A percentile compares a stretch with the other conserved stretches of the same genome.
phyloP scores from a whole-genome alignment of 2,329 filamentous ascomycete species.

The Cucurbitaria berberidis region DNA sequence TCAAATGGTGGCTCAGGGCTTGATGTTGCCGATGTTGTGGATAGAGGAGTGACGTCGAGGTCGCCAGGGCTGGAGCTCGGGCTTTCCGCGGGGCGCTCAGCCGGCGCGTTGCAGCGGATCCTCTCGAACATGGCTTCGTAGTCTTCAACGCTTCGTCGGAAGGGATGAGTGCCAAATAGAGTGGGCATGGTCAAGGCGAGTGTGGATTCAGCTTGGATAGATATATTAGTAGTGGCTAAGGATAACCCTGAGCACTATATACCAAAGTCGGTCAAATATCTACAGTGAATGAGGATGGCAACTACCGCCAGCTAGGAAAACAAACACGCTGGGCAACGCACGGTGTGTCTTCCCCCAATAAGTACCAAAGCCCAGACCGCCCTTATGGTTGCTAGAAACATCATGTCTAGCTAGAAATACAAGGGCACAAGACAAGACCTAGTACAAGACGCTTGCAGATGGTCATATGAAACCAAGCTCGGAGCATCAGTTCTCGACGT shows the following conservation, averaged over 20 bases:
- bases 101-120: conserved; percentile 3
- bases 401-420: background rate
- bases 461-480: background rate
- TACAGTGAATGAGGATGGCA: conserved; percentile 23
- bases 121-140: conserved; percentile 12
- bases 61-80: conserved; percentile 10
- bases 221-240: conserved; percentile 11
- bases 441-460: background rate
- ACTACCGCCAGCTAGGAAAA: conserved; percentile 10
- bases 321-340: conserved; percentile 1
- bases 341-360: conserved; percentile 1
- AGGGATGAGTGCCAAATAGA: background rate
- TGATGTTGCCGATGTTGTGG: conserved; percentile 9
- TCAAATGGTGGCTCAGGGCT: conserved; percentile 5
- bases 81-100: conserved; percentile 4
- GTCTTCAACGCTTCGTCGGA: conserved; percentile 1
- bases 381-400: background rate
- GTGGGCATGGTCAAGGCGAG: background rate
- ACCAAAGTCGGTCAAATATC: conserved; percentile 13
- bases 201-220: background rate
- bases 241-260: conserved; percentile 8
- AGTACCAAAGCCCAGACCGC: background rate
- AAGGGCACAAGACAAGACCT: conserved; percentile 4
- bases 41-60: conserved; percentile 18
- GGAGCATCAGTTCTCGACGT: conserved; percentile 23